phyloP scores from a whole-genome alignment of 2,329 filamentous ascomycete genomes.

The Trichoderma arundinaceum region DNA sequence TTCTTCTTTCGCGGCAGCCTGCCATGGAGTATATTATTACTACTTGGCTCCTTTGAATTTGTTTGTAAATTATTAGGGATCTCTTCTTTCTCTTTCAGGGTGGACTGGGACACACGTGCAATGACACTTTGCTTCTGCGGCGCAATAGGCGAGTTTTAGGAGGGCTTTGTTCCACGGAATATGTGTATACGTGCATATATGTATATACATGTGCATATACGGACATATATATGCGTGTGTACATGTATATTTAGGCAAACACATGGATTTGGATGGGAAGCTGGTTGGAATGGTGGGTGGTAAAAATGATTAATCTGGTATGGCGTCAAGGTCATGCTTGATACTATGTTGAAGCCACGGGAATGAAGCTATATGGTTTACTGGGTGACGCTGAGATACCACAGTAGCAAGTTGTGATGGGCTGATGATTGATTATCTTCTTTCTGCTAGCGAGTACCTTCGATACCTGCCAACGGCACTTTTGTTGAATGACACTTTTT shows the following conservation, averaged over 20 bases:
- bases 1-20: not conserved
- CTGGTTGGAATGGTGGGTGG: slow-evolving; percentile 6
- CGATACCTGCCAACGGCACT: slow-evolving; percentile 5
- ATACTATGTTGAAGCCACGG: slow-evolving; percentile 34
- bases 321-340: slow-evolving; percentile 16
- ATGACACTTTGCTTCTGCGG: slow-evolving; percentile 17
- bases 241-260: not conserved
- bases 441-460: slow-evolving; percentile 4
- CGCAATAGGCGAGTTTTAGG: slow-evolving; percentile 7
- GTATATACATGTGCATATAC: not conserved
- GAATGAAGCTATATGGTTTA: slow-evolving; percentile 35
- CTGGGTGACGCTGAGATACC: slow-evolving; percentile 32
- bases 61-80: slow-evolving; percentile 18
- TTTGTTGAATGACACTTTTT: slow-evolving; percentile 7
- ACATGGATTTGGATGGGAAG: slow-evolving; percentile 3
- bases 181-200: slow-evolving; percentile 2
- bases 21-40: not conserved
- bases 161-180: not conserved
- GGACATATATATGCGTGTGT: slow-evolving; percentile 1
- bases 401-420: slow-evolving; percentile 8
- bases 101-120: slow-evolving; percentile 6
- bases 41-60: not conserved
- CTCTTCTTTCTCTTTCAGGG: not conserved
- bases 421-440: not conserved
- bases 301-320: not conserved